phyloP scores from a whole-genome alignment of 768 basidiomycete species.

The Xanthoconium stramineum region DNA sequence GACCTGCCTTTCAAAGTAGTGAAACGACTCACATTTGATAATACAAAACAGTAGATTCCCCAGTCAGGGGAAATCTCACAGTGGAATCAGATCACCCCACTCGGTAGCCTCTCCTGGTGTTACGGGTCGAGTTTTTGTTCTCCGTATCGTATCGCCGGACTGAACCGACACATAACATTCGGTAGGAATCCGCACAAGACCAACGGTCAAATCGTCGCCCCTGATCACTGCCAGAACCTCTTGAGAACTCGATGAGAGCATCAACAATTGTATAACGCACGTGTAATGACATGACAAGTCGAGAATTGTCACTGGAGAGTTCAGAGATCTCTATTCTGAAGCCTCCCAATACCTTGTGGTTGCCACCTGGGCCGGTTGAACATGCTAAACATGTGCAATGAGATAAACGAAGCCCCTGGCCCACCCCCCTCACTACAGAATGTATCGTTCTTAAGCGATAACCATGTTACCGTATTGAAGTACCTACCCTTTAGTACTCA shows the following conservation, averaged over 20 bases:
- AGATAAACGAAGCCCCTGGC: background rate
- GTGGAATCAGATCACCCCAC: background rate
- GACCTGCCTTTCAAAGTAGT: background rate
- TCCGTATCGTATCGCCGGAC: background rate
- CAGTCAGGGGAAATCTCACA: background rate
- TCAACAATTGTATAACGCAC: background rate
- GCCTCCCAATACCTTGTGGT: no score
- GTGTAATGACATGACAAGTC: background rate
- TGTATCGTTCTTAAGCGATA: background rate
- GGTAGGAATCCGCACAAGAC: background rate
- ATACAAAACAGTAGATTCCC: background rate
- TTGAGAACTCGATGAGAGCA: background rate
- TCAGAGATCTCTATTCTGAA: background rate
- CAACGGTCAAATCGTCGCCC: background rate
- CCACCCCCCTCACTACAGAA: background rate
- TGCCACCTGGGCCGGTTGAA: background rate
- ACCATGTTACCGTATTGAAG: background rate
- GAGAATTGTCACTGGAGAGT: background rate
- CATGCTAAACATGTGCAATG: background rate
- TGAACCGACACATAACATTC: background rate
- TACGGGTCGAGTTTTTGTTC: background rate
- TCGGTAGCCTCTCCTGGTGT: background rate
- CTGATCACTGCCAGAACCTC: background rate
- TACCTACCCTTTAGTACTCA: background rate
- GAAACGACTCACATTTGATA: background rate